Base-by-base conservation (phyloP, 2,329 filamentous ascomycete genomes). In the Teratosphaeria destructans region DNA sequence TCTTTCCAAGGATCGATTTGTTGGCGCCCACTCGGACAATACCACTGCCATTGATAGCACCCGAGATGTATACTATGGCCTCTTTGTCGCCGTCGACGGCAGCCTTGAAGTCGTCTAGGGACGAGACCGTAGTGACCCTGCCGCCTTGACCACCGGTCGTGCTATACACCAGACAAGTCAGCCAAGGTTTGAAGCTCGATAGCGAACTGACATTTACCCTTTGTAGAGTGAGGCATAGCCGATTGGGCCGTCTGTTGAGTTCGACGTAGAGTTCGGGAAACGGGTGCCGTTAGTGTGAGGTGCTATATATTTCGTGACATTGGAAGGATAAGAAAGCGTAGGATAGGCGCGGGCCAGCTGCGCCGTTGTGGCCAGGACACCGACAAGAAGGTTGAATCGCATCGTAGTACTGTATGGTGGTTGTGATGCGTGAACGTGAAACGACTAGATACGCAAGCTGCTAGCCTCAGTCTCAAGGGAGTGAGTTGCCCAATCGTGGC, bases 1-100 rank as follows among this genome's bases (percentile, higher is more conserved):
- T 76, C 59, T 79, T 75, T 59, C 81, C 81, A 57, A 82, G 73
- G 62, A 83, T 73, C 26, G 77, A 78, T 60, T 80, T 83, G 72
- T 79, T 77, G 60, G 76, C 76, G 58, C 71, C 69, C 47, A 82
- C 70, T 61, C 77, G 75, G 61, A 82, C 69, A 56, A 78, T 73
- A 37, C 68, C 75, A 54, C 72, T 74, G 54, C 74, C 75, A 47
- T 68, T 70, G 59, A 81, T 74, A 43, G 73, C 73, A 27, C 79
- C 78, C 16, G 73, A 75, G 63, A 82, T 70, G 59, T 75, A 74
- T 59, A 81, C 74, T 53, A 82, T 78, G 16, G 76, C 72, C 19
- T 65, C 67, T 7, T 67, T 64, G 54, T 67, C 62, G 26, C 67
- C 65, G 52, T 62, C 57, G 47, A 74, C 72, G 49, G 76, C 76